Base-by-base conservation (phyloP, 1,284 basidiomycete genomes). In the Ganoderma meredithae region DNA sequence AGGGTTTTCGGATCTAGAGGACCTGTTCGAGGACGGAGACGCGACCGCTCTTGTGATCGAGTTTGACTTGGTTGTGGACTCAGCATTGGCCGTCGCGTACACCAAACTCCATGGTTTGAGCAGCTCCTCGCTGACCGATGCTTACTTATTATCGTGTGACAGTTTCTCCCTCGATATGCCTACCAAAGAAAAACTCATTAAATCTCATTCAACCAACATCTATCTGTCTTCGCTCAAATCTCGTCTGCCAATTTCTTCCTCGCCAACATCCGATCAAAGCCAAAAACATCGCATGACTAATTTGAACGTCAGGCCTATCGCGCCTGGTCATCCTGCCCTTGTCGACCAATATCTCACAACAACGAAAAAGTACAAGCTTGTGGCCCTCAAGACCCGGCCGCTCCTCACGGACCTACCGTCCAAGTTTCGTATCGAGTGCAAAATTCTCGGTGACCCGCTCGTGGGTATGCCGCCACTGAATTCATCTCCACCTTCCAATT, bases 281-380 rank as follows among this genome's bases (percentile, higher is more conserved):
- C n/a, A 40, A 40, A 40, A 40, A 40, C 39, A 40, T 40, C n/a
- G n/a, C n/a, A n/a, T n/a, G n/a, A n/a, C n/a, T n/a, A n/a, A n/a
- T n/a, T n/a, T n/a, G n/a, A n/a, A n/a, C n/a, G n/a, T n/a, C n/a
- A n/a, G n/a, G n/a, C n/a, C n/a, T n/a, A n/a, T n/a, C n/a, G n/a
- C n/a, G 12, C 39, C 39, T 40, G 12, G 12, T 40, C 39, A n/a
- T n/a, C n/a, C n/a, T n/a, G n/a, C 10, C 13, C 44, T 7, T 9
- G 12, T n/a, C 13, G 47, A 25, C 6, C n/a, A 22, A 22, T 25
- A 22, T 22, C 22, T 49, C 0, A 4, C n/a, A 6, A 49, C 65
- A 8, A 74, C 1, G 73, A 77, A 77, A 49, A 81, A 81, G 69
- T 83, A 83, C 71, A 82, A 82, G 60, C 80, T 78, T 0, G 81